Base-by-base conservation (phyloP, 2,329 filamentous ascomycete species). In the Aureobasidium sp. region DNA sequence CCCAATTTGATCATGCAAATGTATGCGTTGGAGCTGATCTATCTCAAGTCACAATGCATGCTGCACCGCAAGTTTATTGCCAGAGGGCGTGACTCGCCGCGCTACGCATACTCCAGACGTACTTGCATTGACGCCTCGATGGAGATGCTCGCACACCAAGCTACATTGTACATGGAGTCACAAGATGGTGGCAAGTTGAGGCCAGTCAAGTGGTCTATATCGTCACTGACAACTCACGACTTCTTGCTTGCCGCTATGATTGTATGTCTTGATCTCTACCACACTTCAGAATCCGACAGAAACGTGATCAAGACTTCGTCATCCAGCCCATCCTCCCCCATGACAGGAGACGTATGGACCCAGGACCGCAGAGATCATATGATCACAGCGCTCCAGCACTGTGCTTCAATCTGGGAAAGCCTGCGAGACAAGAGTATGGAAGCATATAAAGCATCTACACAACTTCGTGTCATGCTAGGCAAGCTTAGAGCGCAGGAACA, bases 161-260 rank as follows among this genome's bases (percentile, higher is more conserved):
- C 80, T 29, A 86, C 84, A 14, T 75, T 96, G 12, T 79, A 91
- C 63, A 74, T 79, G 24, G 90, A 95, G 66, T 85, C 84, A 3
- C 81, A 86, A 60, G 79, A 82, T 1, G 80, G 79, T 39, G 88
- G 88, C 19, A 79, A 86, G 22, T 69, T 96, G 51, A 78, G 83
- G 25, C 81, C 81, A 22, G 81, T 90, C 63, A 83, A 84, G 61
- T 91, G 86, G 80, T 88, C 86, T 63, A 83, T 94, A 54, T 84
- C 82, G 29, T 86, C 86, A 0, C 80, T 90, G 19, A 88, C 85
- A 1, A 88, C 86, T 8, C 86, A 87, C 63, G 90, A 96, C 64
- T 95, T 94, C 66, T 74, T 94, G 6, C 77, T 95, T 11, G 88
- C 88, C 2, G 88, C 87, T 4, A 94, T 93, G 78, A 79, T 95